Evolutionary conservation across 2,329 filamentous ascomycete genomes (phyloP), one percentile per base, ranked within the genome.

Genomic region (Elsinoe perseae): DNA sequence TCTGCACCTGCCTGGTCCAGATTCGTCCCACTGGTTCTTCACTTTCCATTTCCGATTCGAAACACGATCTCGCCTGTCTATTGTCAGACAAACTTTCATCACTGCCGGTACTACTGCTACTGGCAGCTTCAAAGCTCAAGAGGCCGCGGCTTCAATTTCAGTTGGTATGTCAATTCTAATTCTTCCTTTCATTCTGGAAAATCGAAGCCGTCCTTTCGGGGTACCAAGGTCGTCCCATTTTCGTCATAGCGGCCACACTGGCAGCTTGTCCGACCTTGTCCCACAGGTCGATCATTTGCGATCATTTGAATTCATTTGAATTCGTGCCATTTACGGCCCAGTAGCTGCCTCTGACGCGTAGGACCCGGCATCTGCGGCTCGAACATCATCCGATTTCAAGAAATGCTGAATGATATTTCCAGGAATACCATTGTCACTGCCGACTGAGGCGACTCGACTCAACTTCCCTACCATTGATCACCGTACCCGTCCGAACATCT

Each of bases 221-320:
- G n/a, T 10, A n/a, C 46, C 21, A 50, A n/a, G n/a, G n/a, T n/a
- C 46, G 46, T 32, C 28, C 48, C 48, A 18, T 52, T 52, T 36
- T 30, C 48, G 48, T 52, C 48, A 52, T 52, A 52, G 48, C 48
- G 48, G 48, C 48, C 23, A 28, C 32, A 34, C 16, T 52, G 48
- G 48, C 48, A 30, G 28, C 48, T 52, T 52, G 48, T 52, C 48
- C 48, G n/a, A 30, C 23, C 48, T 52, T 52, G 48, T 52, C 48
- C 48, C 28, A 30, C 23, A 16, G 27, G 48, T 52, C 48, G 48
- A 52, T 52, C 48, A 52, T 38, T 52, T 14, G 10, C 32, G n/a
- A 9, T 36, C 32, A 14, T 36, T n/a, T n/a, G n/a, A n/a, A n/a
- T n/a, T n/a, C n/a, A n/a, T n/a, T n/a, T n/a, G n/a, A n/a, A n/a